A percentile compares a stretch with the other conserved stretches of the same genome.
phyloP scores from a whole-genome alignment of 805 yeast genomes.

The Candida silvatica region DNA sequence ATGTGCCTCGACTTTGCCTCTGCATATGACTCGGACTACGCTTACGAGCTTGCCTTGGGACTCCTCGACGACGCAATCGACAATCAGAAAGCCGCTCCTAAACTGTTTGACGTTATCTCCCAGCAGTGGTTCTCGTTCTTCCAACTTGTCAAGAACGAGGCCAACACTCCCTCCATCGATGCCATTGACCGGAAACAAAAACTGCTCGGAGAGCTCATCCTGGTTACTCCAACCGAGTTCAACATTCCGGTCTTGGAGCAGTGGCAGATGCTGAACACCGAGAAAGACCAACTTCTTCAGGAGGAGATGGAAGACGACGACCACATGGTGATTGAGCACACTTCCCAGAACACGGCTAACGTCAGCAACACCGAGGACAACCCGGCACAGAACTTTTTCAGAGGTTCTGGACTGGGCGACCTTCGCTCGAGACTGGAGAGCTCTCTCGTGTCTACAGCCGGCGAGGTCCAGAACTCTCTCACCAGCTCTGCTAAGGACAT shows the following conservation, averaged over 20 bases:
- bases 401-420: slow-evolving; percentile 8
- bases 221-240: slow-evolving; percentile 46
- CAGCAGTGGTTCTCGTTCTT: slow-evolving; percentile 64
- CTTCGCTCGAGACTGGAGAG: slow-evolving; percentile 20
- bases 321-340: neutral
- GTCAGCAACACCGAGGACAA: neutral
- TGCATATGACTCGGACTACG: slow-evolving; percentile 52
- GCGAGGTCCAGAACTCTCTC: no score
- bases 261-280: slow-evolving; percentile 44
- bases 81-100: slow-evolving; percentile 3
- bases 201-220: slow-evolving; percentile 43
- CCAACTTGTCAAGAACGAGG: slow-evolving; percentile 53
- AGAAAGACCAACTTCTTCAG: slow-evolving; percentile 15
- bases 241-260: slow-evolving; percentile 48
- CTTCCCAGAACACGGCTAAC: neutral
- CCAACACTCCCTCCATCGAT: slow-evolving; percentile 12
- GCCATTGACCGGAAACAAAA: slow-evolving; percentile 34
- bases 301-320: slow-evolving; percentile 1
- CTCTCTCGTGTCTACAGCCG: no score
- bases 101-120: slow-evolving; percentile 12
- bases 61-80: slow-evolving; percentile 24
- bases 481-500: slow-evolving; percentile 20
- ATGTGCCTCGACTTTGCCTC: slow-evolving; percentile 63
- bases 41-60: slow-evolving; percentile 34
- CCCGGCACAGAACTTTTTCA: slow-evolving; percentile 1